Evolutionary conservation across 257 asterid species (phyloP), one percentile per base, ranked within the genome.

Genomic region (Ajuga chamaepitys): DNA sequence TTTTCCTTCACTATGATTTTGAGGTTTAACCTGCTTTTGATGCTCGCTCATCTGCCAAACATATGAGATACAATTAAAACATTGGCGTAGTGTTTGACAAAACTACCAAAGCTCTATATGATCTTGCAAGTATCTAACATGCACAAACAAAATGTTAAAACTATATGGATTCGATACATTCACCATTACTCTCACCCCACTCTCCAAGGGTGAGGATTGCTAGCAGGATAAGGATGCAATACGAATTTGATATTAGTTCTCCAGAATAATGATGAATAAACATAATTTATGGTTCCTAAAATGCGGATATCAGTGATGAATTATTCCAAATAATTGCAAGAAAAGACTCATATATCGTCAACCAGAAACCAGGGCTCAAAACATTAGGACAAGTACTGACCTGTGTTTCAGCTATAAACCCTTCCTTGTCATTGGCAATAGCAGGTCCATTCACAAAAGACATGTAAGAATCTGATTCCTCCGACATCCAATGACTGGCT

Each of bases 41-140:
- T 70, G 67, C 70, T 50, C 77, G 34, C 61, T 80, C 58, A 67
- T 72, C 98, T 88, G 86, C 56, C 69, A 78, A 77, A 56, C 56
- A 66, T 16, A 66, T 56, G 24, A 62, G 54, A 62, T 37, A 38
- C 16, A 35, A 51, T 71, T 70, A 35, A 32, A 28, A 58, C 38
- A 26, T 28, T 26, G 62, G 26, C 38, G 24, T 71, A 41, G 45
- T 9, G 35, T 45, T 16, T 17, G n/a, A 52, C 24, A 44, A 41
- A 50, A 64, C 28, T 9, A n/a, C 38, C 22, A 47, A 34, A 6
- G 37, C 37, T 20, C 60, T n/a, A 70, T 6, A 46, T 5, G 25
- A n/a, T 30, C 18, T 47, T 4, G 20, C 28, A 37, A 61, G 41
- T 7, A 25, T 40, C 41, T 45, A 37, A 37, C 42, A 59, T 25